Base-by-base conservation (phyloP, 2,329 filamentous ascomycete species). In the Penicillium concentricum region DNA sequence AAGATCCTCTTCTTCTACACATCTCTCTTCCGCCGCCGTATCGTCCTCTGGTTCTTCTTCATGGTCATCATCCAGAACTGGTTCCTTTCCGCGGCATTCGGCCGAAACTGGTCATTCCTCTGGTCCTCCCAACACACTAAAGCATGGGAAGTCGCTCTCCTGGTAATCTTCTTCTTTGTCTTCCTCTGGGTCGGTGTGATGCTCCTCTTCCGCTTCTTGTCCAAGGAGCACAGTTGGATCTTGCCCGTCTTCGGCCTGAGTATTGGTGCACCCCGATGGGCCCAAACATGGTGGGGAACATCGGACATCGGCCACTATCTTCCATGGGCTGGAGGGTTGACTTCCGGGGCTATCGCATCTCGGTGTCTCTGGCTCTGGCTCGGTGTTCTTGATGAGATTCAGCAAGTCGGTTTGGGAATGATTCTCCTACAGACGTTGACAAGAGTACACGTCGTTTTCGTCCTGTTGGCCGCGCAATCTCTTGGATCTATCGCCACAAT, bases 401-500 rank as follows among this genome's bases (percentile, higher is more conserved):
- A 89, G 67, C 84, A 84, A 46, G 82, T 88, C 5, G 86, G 86
- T 2, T 81, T 88, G 53, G 86, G 86, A 58, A 88, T 88, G 83
- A 84, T 88, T 52, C 76, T 88, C 10, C 72, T 88, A 30, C 84
- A 87, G 67, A 88, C 85, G 0, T 71, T 87, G 61, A 87, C 85
- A 0, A 76, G 86, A 24, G 79, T 87, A 62, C 86, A 88, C 66
- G 84, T 87, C 58, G 79, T 82, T 43, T 86, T 84, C 59, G 83
- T 84, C 0, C 74, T 88, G 16, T 78, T 86, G 35, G 72, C 67
- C 1, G 84, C 85, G 1, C 86, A 89, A 70, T 79, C 87, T 7
- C 67, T 88, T 32, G 86, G 86, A 18, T 83, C 82, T 7, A 72
- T 83, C 12, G 83, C 82, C 5, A 88, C 86, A 0, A 88, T 88